Conservation (phyloP, 768 basidiomycete species). For the Rhodosporidiobolus sp. region DNA sequence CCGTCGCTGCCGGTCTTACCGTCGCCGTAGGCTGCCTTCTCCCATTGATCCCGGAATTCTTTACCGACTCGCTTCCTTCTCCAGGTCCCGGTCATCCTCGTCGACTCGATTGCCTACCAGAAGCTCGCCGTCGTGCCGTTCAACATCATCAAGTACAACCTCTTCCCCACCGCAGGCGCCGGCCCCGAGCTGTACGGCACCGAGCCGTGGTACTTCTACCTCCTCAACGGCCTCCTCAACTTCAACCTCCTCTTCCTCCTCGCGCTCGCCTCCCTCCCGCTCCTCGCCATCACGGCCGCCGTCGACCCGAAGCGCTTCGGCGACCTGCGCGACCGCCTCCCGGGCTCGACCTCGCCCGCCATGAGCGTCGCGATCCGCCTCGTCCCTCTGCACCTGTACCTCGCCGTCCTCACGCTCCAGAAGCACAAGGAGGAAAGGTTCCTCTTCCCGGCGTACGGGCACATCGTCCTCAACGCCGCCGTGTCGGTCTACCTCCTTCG, state of each 20-base stretch:
- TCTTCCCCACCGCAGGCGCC: slow-evolving; percentile 63
- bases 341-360: slow-evolving; percentile 62
- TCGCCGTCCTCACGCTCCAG: slow-evolving; percentile 71
- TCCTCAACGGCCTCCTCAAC: slow-evolving; percentile 84
- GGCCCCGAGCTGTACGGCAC: slow-evolving; percentile 95
- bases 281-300: slow-evolving; percentile 66
- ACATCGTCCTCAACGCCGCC: slow-evolving; percentile 91
- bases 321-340: slow-evolving; percentile 56
- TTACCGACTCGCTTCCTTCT: background rate
- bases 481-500: slow-evolving; percentile 78
- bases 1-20: slow-evolving; percentile 4
- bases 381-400: slow-evolving; percentile 90
- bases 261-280: slow-evolving; percentile 75
- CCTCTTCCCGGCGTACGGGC: slow-evolving; percentile 88
- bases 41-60: background rate
- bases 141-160: slow-evolving; percentile 91
- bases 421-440: slow-evolving; percentile 99
- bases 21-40: slow-evolving; percentile 26
- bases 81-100: slow-evolving; percentile 74
- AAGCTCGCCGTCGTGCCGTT: slow-evolving; percentile 74
- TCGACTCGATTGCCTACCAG: slow-evolving; percentile 86
- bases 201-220: slow-evolving; percentile 78
- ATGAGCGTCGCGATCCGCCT: slow-evolving; percentile 71
- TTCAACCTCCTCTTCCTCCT: slow-evolving; percentile 84
- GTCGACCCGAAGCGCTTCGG: slow-evolving; percentile 70